Conservation (phyloP, 768 basidiomycete genomes). For the Boletus bicolor region DNA sequence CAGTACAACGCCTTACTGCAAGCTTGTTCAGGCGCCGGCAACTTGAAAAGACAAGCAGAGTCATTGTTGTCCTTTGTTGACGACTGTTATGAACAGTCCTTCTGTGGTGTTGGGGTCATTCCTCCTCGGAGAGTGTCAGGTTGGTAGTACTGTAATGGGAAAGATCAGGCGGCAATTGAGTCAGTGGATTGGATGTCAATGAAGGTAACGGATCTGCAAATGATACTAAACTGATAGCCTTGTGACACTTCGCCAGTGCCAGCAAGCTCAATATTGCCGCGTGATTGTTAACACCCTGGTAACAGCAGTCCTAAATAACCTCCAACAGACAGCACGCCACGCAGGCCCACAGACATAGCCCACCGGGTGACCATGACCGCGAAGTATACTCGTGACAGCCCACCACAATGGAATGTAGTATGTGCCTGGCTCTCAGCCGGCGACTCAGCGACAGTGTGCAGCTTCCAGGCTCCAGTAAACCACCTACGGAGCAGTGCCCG, state of each 20-base stretch:
- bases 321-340: not conserved
- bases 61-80: conserved; percentile 30
- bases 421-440: not conserved
- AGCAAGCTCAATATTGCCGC: not conserved
- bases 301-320: too few relatives aligned
- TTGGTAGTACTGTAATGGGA: too few relatives aligned
- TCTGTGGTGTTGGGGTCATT: not conserved
- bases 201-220: not conserved
- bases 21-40: conserved; percentile 14
- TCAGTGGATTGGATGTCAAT: too few relatives aligned
- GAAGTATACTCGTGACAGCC: not conserved
- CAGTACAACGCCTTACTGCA: conserved; percentile 11
- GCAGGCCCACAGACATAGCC: not conserved
- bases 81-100: conserved; percentile 21
- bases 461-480: not conserved
- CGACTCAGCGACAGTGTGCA: not conserved
- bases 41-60: conserved; percentile 20
- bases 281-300: too few relatives aligned
- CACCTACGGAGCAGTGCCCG: not conserved
- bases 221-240: not conserved
- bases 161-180: not conserved
- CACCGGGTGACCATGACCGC: not conserved
- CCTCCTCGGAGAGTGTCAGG: not conserved
- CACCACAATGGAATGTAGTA: not conserved
- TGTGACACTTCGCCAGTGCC: not conserved